Percentiles rank a stretch among this genome's conserved stretches.
Evolutionary conservation across 176 grass and related monocot genomes (phyloP).

Genomic region (Carex cristatella): DNA sequence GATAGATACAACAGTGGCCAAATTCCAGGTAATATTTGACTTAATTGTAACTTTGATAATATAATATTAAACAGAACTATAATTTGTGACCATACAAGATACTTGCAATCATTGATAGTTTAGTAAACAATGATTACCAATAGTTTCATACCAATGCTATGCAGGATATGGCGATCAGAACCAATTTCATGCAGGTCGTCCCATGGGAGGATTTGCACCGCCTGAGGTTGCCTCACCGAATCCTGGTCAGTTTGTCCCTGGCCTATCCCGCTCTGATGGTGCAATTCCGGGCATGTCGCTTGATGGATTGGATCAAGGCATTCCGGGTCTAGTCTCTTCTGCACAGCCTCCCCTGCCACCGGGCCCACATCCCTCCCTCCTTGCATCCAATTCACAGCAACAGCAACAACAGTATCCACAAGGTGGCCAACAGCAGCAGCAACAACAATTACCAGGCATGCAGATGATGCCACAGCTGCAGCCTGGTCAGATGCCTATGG

Average conservation of each 20-base stretch:
- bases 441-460: constrained; percentile 48
- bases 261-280: constrained; percentile 66
- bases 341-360: constrained; percentile 85
- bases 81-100: not conserved
- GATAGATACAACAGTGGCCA: constrained; percentile 86
- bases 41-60: not conserved
- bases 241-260: constrained; percentile 61
- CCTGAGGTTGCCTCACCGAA: constrained; percentile 48
- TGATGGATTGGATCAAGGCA: constrained; percentile 68
- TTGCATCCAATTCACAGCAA: constrained; percentile 70
- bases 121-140: not conserved
- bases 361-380: constrained; percentile 92
- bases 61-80: not conserved
- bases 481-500: constrained; percentile 52
- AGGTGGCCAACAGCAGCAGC: constrained; percentile 51
- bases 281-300: constrained; percentile 84
- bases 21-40: constrained; percentile 39
- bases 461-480: constrained; percentile 55
- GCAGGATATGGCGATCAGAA: constrained; percentile 91
- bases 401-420: constrained; percentile 67
- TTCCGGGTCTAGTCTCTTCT: constrained; percentile 52
- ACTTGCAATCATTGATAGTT: not conserved
- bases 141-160: constrained; percentile 12
- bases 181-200: constrained; percentile 40
- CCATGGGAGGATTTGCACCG: constrained; percentile 51